Conservation (phyloP, 306 rosid species). For the Quillaja saponaria region DNA sequence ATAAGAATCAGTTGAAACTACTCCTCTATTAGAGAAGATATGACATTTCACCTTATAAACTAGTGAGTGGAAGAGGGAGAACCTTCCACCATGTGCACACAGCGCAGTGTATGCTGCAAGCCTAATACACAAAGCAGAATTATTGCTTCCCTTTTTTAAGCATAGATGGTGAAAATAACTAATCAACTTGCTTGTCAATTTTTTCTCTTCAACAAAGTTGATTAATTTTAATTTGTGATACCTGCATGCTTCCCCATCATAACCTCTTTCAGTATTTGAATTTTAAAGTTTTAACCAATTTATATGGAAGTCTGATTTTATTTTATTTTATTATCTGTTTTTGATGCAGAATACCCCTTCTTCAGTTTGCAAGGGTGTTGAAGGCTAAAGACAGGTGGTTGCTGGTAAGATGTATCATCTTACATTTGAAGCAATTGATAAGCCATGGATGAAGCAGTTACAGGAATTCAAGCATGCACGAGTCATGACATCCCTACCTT, state of each 20-base stretch:
- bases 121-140: not conserved
- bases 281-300: not conserved
- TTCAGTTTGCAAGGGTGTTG: conserved; percentile 53
- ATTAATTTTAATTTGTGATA: too few species aligned
- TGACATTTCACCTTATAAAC: too few species aligned
- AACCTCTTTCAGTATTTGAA: not conserved
- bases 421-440: conserved; percentile 53
- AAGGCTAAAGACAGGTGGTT: conserved; percentile 50
- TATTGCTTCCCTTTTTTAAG: not conserved
- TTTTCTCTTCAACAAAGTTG: not conserved
- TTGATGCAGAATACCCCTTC: conserved; percentile 44
- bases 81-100: too few species aligned
- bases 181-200: not conserved
- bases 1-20: too few species aligned
- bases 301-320: not conserved
- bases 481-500: conserved; percentile 28
- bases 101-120: not conserved
- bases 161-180: not conserved
- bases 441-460: conserved; percentile 59
- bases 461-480: conserved; percentile 47
- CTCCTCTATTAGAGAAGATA: too few species aligned
- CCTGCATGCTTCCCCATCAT: too few species aligned
- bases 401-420: conserved; percentile 52
- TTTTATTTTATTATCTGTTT: not conserved
- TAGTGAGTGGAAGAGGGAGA: too few species aligned